Evolutionary conservation across 345 rosid genomes (phyloP), one percentile per base, ranked within the genome.

Genomic region (Salix udensis): DNA sequence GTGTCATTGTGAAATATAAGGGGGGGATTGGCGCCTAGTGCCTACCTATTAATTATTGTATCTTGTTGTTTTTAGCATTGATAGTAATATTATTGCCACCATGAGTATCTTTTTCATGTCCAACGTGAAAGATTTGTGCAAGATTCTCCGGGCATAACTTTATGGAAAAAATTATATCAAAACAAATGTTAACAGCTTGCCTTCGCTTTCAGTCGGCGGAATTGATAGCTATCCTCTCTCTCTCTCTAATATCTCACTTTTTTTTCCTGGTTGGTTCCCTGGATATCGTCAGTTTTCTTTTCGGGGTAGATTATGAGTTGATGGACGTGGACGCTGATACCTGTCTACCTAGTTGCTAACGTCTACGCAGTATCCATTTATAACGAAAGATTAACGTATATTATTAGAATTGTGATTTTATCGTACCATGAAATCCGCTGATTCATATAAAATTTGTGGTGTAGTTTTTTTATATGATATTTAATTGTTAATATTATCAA

Each of bases 61-160:
- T 7, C 58, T 6, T 15, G n/a, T 52, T 55, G 26, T n/a, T n/a
- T 9, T 19, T 52, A 19, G n/a, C 23, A 52, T 52, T 19, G 58
- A 52, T 19, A 52, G 19, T 52, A 52, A 19, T 52, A 52, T 52
- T 3, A 58, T 58, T 58, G 28, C 64, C 28, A 10, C 60, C 66
- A 18, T 50, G 78, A 67, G 79, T 79, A 62, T 61, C 55, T 69
- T 73, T 65, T 83, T 42, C 3, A 62, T 76, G 78, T 74, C 73
- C 71, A 83, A 86, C 88, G 88, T 82, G 90, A 86, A 87, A 93
- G 92, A 93, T 90, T 86, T 86, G 91, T 85, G 88, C 80, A 82
- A 92, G 95, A 90, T 91, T 91, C 91, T 85, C 87, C 74, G 81
- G 89, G 88, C 88, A 90, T 84, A 81, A 65, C 92, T 91, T 91